Conservation (phyloP, 495 filamentous ascomycete genomes). For the Aspergillus sparsus region DNA sequence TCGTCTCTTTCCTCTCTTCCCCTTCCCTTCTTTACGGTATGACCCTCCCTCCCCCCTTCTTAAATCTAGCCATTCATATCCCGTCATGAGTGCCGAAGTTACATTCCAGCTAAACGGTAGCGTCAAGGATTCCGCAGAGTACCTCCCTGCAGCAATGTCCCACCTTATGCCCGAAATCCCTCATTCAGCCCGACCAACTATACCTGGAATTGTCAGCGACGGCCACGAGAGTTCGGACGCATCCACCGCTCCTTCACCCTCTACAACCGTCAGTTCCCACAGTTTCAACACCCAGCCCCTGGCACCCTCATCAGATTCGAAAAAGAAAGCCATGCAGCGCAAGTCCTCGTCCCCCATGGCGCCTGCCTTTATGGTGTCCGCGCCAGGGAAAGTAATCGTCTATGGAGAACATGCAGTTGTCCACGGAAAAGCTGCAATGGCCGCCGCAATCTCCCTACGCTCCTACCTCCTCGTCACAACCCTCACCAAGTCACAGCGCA, state of each 20-base stretch:
- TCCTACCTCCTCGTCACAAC: conserved; percentile 95
- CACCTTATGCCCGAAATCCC: conserved; percentile 24
- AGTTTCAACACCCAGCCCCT: conserved; percentile 32
- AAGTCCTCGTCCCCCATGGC: conserved; percentile 58
- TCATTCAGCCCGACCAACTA: conserved; percentile 20
- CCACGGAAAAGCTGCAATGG: conserved; percentile 93
- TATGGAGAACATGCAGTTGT: conserved; percentile 97
- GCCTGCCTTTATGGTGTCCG: conserved; percentile 95
- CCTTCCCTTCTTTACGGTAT: background rate
- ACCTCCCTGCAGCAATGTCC: conserved; percentile 27
- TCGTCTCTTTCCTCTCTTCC: background rate
- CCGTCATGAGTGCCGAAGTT: background rate
- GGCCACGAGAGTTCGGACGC: conserved; percentile 27
- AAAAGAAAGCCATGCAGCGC: conserved; percentile 35
- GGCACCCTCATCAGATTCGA: conserved; percentile 22
- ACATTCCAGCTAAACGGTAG: background rate
- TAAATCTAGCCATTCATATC: background rate
- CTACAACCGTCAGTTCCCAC: conserved; percentile 23
- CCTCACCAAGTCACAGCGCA: conserved; percentile 80
- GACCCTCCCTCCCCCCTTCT: background rate
- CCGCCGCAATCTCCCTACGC: conserved; percentile 88
- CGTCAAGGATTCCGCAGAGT: conserved; percentile 18
- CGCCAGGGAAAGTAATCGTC: conserved; percentile 95
- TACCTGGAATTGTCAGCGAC: conserved; percentile 19
- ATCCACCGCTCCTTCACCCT: conserved; percentile 23